Evolutionary conservation across 441 rosid species (phyloP).

Genomic region (Populus hybrid): DNA sequence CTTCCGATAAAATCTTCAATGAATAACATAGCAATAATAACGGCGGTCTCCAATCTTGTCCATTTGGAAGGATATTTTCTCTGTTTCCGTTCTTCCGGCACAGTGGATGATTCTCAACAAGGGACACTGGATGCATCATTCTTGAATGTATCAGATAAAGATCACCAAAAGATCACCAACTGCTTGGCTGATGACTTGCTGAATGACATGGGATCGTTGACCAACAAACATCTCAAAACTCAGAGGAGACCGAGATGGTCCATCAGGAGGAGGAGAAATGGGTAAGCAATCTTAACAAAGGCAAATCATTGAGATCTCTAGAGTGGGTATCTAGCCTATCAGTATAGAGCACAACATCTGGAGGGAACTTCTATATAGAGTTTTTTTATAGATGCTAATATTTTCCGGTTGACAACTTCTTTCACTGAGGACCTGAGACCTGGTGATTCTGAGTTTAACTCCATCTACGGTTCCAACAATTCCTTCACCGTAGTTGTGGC

Average conservation of each 20-base stretch:
- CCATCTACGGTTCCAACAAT: slow-evolving; percentile 69
- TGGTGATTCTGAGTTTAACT: slow-evolving; percentile 65
- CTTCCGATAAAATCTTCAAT: slow-evolving; percentile 82
- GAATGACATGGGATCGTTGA: slow-evolving; percentile 89
- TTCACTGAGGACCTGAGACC: slow-evolving; percentile 73
- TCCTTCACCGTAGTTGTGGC: slow-evolving; percentile 68
- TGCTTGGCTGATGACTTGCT: slow-evolving; percentile 89
- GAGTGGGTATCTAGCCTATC: slow-evolving; percentile 82
- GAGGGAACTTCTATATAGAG: slow-evolving; percentile 47
- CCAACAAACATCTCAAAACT: slow-evolving; percentile 88
- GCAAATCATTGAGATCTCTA: slow-evolving; percentile 78
- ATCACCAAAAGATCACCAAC: slow-evolving; percentile 49
- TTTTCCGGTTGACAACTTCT: slow-evolving; percentile 60
- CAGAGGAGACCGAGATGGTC: slow-evolving; percentile 85
- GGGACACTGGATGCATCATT: slow-evolving; percentile 85
- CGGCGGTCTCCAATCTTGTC: slow-evolving; percentile 89
- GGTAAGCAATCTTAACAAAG: slow-evolving; percentile 70
- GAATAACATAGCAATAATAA: slow-evolving; percentile 69
- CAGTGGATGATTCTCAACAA: slow-evolving; percentile 84
- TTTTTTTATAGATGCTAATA: slow-evolving; percentile 62
- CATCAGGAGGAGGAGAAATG: slow-evolving; percentile 96
- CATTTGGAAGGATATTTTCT: slow-evolving; percentile 84
- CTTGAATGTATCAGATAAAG: slow-evolving; percentile 81
- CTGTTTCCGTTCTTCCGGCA: slow-evolving; percentile 89
- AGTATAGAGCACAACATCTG: slow-evolving; percentile 44